Percentiles rank a stretch among this genome's conserved stretches.
These are phyloP conservation scores for Apiospora phragmitis DNA, from an alignment of 2,329 filamentous ascomycete genomes.

Conservation along the genomic window DNA sequence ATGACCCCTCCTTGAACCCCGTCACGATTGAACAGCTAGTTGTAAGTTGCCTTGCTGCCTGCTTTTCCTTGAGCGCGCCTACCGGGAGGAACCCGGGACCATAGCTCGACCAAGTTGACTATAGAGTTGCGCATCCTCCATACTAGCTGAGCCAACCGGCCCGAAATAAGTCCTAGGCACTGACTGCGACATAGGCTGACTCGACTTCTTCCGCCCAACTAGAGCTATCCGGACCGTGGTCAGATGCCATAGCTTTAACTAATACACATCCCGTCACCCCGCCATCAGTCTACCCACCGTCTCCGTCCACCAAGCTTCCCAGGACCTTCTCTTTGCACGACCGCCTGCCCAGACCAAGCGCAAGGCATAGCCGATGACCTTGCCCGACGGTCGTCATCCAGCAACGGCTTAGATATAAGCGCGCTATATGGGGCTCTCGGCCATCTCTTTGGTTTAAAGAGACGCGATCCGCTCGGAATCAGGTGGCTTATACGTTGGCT, in stretches of 20 bases:
- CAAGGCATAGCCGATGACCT: constrained; percentile 3
- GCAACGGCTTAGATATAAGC: constrained; percentile 11
- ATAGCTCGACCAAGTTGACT: background rate
- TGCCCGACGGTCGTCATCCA: background rate
- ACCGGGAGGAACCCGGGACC: constrained; percentile 3
- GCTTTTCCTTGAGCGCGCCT: background rate
- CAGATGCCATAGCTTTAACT: background rate
- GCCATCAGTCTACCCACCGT: background rate
- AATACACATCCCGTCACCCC: background rate
- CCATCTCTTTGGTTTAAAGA: constrained; percentile 9
- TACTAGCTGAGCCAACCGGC: constrained; percentile 4
- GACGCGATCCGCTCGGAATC: constrained; percentile 3
- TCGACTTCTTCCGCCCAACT: background rate
- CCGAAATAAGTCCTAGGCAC: background rate
- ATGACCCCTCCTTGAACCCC: background rate
- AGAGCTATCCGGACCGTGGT: background rate
- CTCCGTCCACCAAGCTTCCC: constrained; percentile 1
- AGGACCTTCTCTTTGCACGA: background rate
- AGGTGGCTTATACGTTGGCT: background rate
- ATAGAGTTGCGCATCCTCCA: background rate
- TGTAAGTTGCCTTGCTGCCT: constrained; percentile 5
- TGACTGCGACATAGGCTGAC: constrained; percentile 15
- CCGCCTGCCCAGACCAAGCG: constrained; percentile 1
- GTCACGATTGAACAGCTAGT: background rate
- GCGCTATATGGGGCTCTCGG: constrained; percentile 15